Evolutionary conservation across 208 protist species (phyloP).

Genomic region (Leishmania tarentolae): DNA sequence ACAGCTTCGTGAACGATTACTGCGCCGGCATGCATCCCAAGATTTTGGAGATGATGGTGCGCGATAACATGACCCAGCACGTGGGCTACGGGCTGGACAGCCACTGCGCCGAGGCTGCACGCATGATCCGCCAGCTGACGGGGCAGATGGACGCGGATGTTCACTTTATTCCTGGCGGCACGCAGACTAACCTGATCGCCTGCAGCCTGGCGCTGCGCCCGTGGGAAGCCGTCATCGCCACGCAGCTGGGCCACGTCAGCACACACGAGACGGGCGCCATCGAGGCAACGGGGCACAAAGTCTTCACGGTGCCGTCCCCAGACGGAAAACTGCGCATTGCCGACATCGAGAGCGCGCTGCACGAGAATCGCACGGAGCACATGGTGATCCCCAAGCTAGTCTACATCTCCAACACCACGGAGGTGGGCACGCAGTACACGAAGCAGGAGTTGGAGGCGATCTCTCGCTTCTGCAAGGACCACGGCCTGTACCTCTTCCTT

Average conservation of each 20-base stretch:
- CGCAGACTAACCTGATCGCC: conserved; percentile 45
- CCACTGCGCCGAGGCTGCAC: conserved; percentile 30
- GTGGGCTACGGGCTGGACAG: conserved; percentile 47
- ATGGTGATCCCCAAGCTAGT: conserved; percentile 48
- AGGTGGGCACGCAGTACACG: conserved; percentile 53
- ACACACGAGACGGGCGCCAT: conserved; percentile 56
- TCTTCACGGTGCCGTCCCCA: conserved; percentile 27
- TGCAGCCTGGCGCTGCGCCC: conserved; percentile 35
- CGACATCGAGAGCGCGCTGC: conserved; percentile 34
- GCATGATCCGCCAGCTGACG: conserved; percentile 30
- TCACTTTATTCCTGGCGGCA: conserved; percentile 47
- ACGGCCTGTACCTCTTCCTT: conserved; percentile 42
- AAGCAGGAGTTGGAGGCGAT: conserved; percentile 44
- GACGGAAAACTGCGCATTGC: conserved; percentile 48
- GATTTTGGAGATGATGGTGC: conserved; percentile 32
- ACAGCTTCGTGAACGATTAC: conserved; percentile 58
- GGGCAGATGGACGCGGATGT: conserved; percentile 39
- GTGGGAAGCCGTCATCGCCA: conserved; percentile 49
- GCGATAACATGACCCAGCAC: conserved; percentile 30
- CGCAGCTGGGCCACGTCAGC: conserved; percentile 41
- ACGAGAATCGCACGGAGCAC: conserved; percentile 39
- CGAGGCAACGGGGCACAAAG: conserved; percentile 58
- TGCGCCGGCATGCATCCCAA: conserved; percentile 39
- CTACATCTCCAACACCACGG: conserved; percentile 63
- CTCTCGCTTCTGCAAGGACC: conserved; percentile 33